Evolutionary conservation across 2,329 filamentous ascomycete species (phyloP).

Genomic region (Apiospora aurea): DNA sequence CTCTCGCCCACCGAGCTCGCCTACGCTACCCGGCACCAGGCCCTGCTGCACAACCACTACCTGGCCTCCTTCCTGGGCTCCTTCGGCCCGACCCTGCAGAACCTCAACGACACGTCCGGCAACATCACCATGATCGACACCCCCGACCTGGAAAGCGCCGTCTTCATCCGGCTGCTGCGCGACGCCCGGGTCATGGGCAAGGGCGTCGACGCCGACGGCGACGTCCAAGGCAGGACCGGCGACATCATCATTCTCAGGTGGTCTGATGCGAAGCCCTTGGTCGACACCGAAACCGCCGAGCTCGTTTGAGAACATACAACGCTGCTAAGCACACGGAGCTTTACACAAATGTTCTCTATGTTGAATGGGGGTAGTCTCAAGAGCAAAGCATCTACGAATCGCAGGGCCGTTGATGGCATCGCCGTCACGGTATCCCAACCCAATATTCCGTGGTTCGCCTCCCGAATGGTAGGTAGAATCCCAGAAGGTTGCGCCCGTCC

Average conservation of each 20-base stretch:
- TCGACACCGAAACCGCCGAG: constrained; percentile 63
- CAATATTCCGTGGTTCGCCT: not conserved
- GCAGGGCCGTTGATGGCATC: not conserved
- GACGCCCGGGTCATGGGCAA: constrained; percentile 65
- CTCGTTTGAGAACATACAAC: constrained; percentile 55
- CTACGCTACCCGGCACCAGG: constrained; percentile 86
- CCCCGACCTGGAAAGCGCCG: constrained; percentile 82
- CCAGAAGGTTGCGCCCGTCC: not conserved
- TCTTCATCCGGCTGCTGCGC: constrained; percentile 79
- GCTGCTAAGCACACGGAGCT: not conserved
- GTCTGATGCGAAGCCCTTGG: constrained; percentile 73
- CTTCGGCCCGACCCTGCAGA: constrained; percentile 81
- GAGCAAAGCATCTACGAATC: constrained; percentile 14
- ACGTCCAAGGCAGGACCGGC: constrained; percentile 64
- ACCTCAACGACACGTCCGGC: constrained; percentile 88
- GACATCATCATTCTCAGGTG: constrained; percentile 75
- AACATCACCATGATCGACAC: constrained; percentile 92
- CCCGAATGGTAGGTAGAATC: not conserved
- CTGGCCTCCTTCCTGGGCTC: constrained; percentile 81
- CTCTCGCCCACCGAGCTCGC: constrained; percentile 80
- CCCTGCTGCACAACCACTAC: constrained; percentile 85
- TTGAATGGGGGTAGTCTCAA: not conserved
- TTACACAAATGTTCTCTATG: constrained; percentile 3
- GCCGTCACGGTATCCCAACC: not conserved
- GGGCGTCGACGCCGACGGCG: constrained; percentile 69